Percentiles rank a stretch among this genome's conserved stretches.
phyloP scores from a whole-genome alignment of 2,329 filamentous ascomycete species.

The Pestalotiopsis fici region DNA sequence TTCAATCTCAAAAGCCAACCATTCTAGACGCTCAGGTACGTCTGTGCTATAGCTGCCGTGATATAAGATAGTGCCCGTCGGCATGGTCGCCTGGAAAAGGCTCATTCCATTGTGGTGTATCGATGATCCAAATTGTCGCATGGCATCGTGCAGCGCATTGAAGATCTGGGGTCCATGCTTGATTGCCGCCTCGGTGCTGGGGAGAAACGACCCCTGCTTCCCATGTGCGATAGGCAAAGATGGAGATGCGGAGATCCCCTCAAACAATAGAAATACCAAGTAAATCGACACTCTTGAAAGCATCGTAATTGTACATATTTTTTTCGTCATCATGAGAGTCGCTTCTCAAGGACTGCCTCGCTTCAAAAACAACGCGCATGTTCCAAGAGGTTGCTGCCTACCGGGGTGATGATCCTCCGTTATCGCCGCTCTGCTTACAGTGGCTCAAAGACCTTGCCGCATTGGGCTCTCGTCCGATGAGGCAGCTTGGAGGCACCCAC shows the following conservation, averaged over 20 bases:
- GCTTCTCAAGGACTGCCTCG: not conserved
- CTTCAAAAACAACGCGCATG: not conserved
- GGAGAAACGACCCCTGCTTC: conserved; percentile 24
- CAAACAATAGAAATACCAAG: not conserved
- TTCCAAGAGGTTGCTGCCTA: not conserved
- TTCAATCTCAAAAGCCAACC: conserved; percentile 77
- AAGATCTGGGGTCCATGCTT: conserved; percentile 67
- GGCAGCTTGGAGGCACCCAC: not conserved
- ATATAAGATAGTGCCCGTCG: conserved; percentile 65
- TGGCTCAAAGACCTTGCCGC: not conserved
- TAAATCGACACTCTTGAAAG: not conserved
- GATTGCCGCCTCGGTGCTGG: conserved; percentile 37
- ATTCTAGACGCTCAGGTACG: conserved; percentile 58
- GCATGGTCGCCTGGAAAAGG: conserved; percentile 66
- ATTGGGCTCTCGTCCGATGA: not conserved
- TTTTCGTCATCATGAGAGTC: not conserved
- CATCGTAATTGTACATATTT: not conserved
- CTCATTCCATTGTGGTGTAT: conserved; percentile 77
- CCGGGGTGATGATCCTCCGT: not conserved
- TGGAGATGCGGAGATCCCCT: not conserved
- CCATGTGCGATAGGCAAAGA: not conserved
- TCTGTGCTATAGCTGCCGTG: conserved; percentile 56
- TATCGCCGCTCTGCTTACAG: not conserved
- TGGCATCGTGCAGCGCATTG: conserved; percentile 71
- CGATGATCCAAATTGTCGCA: conserved; percentile 74